Evolutionary conservation across 306 rosid genomes (phyloP).

Genomic region (Rosa rugosa): DNA sequence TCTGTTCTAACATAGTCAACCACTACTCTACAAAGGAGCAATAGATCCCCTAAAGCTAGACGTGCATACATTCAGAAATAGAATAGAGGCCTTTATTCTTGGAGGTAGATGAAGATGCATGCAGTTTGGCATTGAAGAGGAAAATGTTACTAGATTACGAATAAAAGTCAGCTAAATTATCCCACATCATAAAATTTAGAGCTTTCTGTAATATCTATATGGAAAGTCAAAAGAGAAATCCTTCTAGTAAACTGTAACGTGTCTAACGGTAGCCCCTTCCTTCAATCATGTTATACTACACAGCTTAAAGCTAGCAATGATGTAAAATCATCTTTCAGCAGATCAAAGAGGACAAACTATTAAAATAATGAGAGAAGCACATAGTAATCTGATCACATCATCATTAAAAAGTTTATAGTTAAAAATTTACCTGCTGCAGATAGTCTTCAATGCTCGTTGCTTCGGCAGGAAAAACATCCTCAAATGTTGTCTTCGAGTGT

Average conservation of each 20-base stretch:
- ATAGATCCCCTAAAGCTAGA: neutral
- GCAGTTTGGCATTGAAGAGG: neutral
- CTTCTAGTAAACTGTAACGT: neutral
- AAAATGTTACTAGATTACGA: neutral
- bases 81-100: neutral
- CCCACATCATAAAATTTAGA: neutral
- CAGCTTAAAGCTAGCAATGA: neutral
- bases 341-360: neutral
- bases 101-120: neutral
- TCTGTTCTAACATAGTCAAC: neutral
- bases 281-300: neutral
- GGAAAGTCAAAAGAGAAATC: neutral
- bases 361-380: neutral
- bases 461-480: constrained; percentile 97
- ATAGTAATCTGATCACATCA: constrained; percentile 1
- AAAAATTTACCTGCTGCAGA: constrained; percentile 80
- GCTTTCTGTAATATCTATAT: neutral
- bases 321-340: constrained; percentile 6
- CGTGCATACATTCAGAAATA: neutral
- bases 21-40: neutral
- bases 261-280: neutral
- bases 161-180: neutral
- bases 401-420: constrained; percentile 15
- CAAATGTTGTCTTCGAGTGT: constrained; percentile 79
- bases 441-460: constrained; percentile 97